Conservation (phyloP, 805 yeast genomes). For the Barnettozyma sucrosica region DNA sequence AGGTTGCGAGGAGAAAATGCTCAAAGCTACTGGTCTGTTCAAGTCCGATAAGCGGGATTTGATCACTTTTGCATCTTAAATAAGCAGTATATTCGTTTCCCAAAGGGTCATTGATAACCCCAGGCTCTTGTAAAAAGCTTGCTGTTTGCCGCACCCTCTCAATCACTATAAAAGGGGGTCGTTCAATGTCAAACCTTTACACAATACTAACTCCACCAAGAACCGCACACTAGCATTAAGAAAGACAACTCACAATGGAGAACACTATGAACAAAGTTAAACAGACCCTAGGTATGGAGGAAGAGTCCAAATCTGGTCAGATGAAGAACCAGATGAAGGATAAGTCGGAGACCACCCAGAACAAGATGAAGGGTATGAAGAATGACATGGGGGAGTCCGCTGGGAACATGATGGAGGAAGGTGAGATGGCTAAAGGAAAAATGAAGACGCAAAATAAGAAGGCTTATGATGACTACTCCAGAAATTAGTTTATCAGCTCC, state of each 20-base stretch:
- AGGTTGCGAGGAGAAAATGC: neutral
- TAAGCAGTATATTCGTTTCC: neutral
- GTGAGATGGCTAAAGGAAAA: constrained; percentile 8
- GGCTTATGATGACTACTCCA: constrained; percentile 11
- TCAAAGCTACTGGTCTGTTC: neutral
- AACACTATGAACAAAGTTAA: constrained; percentile 1
- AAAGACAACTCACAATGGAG: constrained; percentile 1
- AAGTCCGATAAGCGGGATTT: neutral
- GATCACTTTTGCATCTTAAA: neutral
- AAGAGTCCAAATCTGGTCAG: neutral
- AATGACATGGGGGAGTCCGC: constrained; percentile 7
- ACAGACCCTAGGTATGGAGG: neutral
- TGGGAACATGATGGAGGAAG: constrained; percentile 7
- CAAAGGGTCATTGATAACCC: neutral
- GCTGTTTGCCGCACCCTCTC: neutral
- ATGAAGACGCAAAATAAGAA: constrained; percentile 16
- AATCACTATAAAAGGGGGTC: neutral
- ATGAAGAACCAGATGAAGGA: neutral
- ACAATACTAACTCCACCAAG: too few relatives aligned
- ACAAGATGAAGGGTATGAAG: constrained; percentile 1
- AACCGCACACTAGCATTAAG: too few relatives aligned
- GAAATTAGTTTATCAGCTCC: constrained; percentile 2
- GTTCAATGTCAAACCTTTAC: too few relatives aligned
- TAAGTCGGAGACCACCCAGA: neutral
- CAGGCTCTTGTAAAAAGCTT: neutral